phyloP scores from a whole-genome alignment of 768 basidiomycete species.

The Pleurotus cornucopiae region DNA sequence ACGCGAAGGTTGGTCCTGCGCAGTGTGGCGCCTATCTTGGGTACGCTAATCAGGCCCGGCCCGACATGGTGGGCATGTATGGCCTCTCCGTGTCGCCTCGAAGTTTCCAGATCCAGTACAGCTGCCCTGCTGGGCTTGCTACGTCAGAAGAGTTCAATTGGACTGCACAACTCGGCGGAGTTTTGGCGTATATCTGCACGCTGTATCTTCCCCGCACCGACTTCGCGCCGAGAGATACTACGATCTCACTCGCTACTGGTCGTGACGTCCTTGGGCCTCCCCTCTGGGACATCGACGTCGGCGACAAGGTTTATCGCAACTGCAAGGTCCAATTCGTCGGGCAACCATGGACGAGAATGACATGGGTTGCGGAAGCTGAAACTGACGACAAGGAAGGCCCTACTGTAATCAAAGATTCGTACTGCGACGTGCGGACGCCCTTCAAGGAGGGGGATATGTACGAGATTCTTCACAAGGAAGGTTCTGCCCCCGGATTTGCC shows the following conservation, averaged over 20 bases:
- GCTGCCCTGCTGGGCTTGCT: conserved; percentile 3
- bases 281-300: background rate
- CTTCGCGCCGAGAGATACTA: background rate
- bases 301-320: background rate
- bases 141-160: conserved; percentile 18
- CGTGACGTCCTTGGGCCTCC: background rate
- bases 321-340: background rate
- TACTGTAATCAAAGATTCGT: conserved; percentile 1
- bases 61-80: conserved; percentile 7
- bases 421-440: background rate
- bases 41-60: conserved; percentile 9
- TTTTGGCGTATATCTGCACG: background rate
- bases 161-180: background rate
- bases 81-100: conserved; percentile 5
- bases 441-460: background rate
- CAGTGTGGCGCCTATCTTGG: conserved; percentile 8
- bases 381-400: background rate
- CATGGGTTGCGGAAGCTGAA: background rate
- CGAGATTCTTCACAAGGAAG: background rate
- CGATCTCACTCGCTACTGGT: background rate
- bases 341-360: background rate
- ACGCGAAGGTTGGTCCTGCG: conserved; percentile 1
- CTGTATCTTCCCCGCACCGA: background rate
- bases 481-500: background rate
- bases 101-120: conserved; percentile 3